phyloP scores from a whole-genome alignment of 2,329 filamentous ascomycete genomes.

The Colletotrichum lupini region DNA sequence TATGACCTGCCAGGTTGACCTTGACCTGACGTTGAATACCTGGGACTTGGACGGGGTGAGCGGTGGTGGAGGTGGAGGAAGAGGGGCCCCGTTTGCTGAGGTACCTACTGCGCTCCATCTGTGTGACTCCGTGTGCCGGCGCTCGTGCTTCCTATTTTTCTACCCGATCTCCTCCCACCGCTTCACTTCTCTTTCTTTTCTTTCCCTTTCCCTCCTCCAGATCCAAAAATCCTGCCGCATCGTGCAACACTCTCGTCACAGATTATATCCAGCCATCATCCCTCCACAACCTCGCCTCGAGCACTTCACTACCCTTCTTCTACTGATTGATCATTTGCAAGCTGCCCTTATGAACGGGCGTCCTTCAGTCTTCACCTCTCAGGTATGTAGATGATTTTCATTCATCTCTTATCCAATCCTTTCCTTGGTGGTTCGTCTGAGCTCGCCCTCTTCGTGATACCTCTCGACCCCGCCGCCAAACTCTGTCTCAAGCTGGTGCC shows the following conservation, averaged over 20 bases:
- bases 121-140: constrained; percentile 30
- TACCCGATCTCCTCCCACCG: constrained; percentile 25
- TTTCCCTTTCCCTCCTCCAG: constrained; percentile 9
- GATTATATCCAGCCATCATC: constrained; percentile 27
- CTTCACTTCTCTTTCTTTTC: constrained; percentile 37
- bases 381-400: constrained; percentile 65
- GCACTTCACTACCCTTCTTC: constrained; percentile 37
- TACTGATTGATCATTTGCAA: constrained; percentile 47
- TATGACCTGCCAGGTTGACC: background rate
- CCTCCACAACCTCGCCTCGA: constrained; percentile 33
- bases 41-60: background rate
- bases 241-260: constrained; percentile 27
- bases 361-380: constrained; percentile 86
- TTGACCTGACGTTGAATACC: background rate
- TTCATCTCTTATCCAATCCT: background rate
- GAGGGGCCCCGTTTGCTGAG: background rate
- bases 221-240: constrained; percentile 26
- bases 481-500: constrained; percentile 21
- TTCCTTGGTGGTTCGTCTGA: background rate
- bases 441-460: constrained; percentile 27
- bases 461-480: constrained; percentile 27
- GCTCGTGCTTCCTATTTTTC: constrained; percentile 30
- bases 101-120: background rate
- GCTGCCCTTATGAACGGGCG: constrained; percentile 87
- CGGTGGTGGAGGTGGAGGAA: background rate